Conservation (phyloP, 192 early-diverging fungal species). For the Coemansia sp. region DNA sequence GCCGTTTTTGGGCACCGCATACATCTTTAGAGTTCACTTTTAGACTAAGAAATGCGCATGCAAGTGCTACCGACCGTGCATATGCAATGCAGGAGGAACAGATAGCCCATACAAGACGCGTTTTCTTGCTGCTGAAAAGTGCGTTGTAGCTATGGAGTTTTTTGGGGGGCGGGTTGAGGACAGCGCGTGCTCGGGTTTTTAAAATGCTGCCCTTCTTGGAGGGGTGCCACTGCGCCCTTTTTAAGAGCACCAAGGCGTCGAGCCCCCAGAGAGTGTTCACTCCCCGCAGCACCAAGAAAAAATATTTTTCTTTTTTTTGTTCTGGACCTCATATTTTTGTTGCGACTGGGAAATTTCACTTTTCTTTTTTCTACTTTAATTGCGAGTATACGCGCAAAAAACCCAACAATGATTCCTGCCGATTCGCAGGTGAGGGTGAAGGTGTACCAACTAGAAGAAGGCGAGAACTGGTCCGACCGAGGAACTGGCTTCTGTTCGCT, state of each 20-base stretch:
- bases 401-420: constrained; percentile 26
- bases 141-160: too few relatives aligned
- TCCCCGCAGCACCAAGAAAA: too few relatives aligned
- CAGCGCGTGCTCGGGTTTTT: too few relatives aligned
- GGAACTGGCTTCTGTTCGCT: constrained; percentile 80
- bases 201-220: too few relatives aligned
- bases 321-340: constrained; percentile 2
- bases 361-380: background rate
- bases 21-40: too few relatives aligned
- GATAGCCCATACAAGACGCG: constrained; percentile 3
- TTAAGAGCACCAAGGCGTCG: too few relatives aligned
- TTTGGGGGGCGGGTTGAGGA: too few relatives aligned
- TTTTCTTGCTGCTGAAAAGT: background rate
- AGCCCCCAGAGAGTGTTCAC: too few relatives aligned
- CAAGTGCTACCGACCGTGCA: background rate
- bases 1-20: too few relatives aligned
- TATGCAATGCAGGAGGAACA: constrained; percentile 3
- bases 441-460: constrained; percentile 74
- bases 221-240: too few relatives aligned
- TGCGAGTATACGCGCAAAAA: background rate
- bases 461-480: constrained; percentile 75
- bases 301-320: background rate
- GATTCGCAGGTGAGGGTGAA: constrained; percentile 71
- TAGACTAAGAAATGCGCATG: background rate
- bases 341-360: background rate